phyloP scores from a whole-genome alignment of 768 basidiomycete genomes.

The Hortiboletus flavorubellus region DNA sequence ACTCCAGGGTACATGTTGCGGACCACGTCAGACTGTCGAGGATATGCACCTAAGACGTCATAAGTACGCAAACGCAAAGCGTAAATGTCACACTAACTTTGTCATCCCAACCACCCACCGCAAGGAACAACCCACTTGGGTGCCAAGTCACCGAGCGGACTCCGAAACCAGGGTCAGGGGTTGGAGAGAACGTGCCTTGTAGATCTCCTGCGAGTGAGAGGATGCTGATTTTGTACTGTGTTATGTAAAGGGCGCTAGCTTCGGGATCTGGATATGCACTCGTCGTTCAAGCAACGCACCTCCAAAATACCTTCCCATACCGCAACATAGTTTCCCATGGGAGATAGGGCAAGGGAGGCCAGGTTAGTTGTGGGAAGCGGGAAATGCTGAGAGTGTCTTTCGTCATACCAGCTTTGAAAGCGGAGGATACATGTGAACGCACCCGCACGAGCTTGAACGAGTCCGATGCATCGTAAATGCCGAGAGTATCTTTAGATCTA shows the following conservation, averaged over 20 bases:
- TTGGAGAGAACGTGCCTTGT: slow-evolving; percentile 65
- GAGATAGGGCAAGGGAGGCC: slow-evolving; percentile 70
- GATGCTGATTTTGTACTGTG: slow-evolving; percentile 73
- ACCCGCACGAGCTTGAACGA: slow-evolving; percentile 74
- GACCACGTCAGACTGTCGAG: slow-evolving; percentile 78
- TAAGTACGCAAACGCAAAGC: slow-evolving; percentile 2
- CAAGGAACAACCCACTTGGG: slow-evolving; percentile 78
- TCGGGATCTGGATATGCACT: neutral
- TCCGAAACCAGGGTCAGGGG: slow-evolving; percentile 79
- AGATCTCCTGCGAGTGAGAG: slow-evolving; percentile 62
- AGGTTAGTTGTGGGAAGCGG: slow-evolving; percentile 71
- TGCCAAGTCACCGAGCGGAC: slow-evolving; percentile 82
- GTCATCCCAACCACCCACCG: slow-evolving; percentile 86
- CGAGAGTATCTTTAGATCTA: slow-evolving; percentile 83
- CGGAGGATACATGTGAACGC: slow-evolving; percentile 3
- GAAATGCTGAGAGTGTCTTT: slow-evolving; percentile 61
- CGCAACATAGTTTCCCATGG: slow-evolving; percentile 70
- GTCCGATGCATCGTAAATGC: slow-evolving; percentile 74
- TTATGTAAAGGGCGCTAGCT: neutral
- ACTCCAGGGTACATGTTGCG: slow-evolving; percentile 57
- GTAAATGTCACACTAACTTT: slow-evolving; percentile 45
- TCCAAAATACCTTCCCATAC: slow-evolving; percentile 86
- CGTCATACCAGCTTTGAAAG: slow-evolving; percentile 19
- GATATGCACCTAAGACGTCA: slow-evolving; percentile 56
- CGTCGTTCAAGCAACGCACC: slow-evolving; percentile 38